Evolutionary conservation across 2,329 filamentous ascomycete species (phyloP).

Genomic region (Curvularia spicifera): DNA sequence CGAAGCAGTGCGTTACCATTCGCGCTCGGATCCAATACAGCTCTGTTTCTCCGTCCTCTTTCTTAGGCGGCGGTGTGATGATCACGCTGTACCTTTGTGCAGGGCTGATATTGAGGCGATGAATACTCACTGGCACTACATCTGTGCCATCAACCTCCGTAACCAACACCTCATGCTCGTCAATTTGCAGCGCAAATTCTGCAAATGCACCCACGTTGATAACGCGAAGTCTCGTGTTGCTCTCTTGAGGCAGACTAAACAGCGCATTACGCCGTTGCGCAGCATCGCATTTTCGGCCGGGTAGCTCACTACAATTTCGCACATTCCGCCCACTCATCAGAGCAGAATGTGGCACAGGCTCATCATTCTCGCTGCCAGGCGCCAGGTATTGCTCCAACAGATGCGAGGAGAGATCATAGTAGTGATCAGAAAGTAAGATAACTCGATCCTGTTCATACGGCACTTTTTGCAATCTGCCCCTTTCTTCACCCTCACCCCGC

Average conservation of each 20-base stretch:
- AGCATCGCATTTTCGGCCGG: conserved; percentile 47
- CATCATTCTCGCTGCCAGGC: conserved; percentile 58
- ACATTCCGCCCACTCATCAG: conserved; percentile 52
- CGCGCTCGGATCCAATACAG: conserved; percentile 60
- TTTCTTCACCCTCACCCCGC: conserved; percentile 47
- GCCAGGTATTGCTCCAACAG: conserved; percentile 62
- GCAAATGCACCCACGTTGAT: conserved; percentile 61
- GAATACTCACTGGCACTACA: conserved; percentile 59
- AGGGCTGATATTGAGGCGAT: conserved; percentile 65
- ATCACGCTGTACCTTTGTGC: conserved; percentile 74
- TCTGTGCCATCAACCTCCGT: conserved; percentile 51
- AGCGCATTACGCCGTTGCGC: conserved; percentile 34
- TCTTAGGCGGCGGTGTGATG: conserved; percentile 59
- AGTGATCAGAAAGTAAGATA: conserved; percentile 71
- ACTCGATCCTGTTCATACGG: conserved; percentile 63
- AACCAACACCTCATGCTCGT: conserved; percentile 50
- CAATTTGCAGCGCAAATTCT: conserved; percentile 54
- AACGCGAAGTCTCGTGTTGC: conserved; percentile 73
- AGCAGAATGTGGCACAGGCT: conserved; percentile 60
- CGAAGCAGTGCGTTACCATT: conserved; percentile 67
- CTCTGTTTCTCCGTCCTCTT: conserved; percentile 21
- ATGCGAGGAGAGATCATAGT: conserved; percentile 62
- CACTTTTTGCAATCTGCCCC: conserved; percentile 47
- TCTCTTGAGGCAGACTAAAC: conserved; percentile 50
- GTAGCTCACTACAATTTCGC: conserved; percentile 48